Base-by-base conservation (phyloP, 1,284 basidiomycete genomes). In the Athelia psychrophila region DNA sequence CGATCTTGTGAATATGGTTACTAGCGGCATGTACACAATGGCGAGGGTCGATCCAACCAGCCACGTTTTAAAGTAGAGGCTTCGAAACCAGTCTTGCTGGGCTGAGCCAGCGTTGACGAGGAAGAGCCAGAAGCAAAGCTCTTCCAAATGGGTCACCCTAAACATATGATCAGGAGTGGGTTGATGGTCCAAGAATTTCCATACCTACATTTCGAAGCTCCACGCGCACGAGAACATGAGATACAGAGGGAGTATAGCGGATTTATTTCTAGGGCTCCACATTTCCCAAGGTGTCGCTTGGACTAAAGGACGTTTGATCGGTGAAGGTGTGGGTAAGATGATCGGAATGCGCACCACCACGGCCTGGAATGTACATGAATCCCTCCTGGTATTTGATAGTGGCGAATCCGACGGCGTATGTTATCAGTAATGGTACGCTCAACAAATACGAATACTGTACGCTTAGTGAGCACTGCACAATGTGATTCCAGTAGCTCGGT, bases 101-200 rank as follows among this genome's bases (percentile, higher is more conserved):
- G 67, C 65, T 0, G 82, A 75, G 12, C 77, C 73, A 1, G 85
- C 73, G 54, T 86, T 86, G 47, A 91, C 71, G 35, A 91, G 79
- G 71, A 89, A 91, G 16, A 89, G 69, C 88, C 88, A 91, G 64
- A 91, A 91, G 59, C 86, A 90, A 1, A 91, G 74, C 60, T 91
- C 88, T 80, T 91, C 88, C 56, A 91, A 66, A 65, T 91, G 88
- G 0, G 87, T 86, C 9, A 88, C 78, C 75, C 88, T 90, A 56
- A 12, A 35, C 8, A 9, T n/a, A 6, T 42, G 38, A 42, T 42
- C n/a, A 30, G 27, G 35, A 44, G 38, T 54, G 40, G 47, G 32
- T 44, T n/a, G 19, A 44, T 8, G 24, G 22, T 8, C 15, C 18
- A 25, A 48, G 13, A 47, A 35, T 6, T 10, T 25, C 36, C 27